A percentile compares a stretch with the other conserved stretches of the same genome.
phyloP scores from a whole-genome alignment of 805 yeast genomes.

The Metschnikowia orientalis region DNA sequence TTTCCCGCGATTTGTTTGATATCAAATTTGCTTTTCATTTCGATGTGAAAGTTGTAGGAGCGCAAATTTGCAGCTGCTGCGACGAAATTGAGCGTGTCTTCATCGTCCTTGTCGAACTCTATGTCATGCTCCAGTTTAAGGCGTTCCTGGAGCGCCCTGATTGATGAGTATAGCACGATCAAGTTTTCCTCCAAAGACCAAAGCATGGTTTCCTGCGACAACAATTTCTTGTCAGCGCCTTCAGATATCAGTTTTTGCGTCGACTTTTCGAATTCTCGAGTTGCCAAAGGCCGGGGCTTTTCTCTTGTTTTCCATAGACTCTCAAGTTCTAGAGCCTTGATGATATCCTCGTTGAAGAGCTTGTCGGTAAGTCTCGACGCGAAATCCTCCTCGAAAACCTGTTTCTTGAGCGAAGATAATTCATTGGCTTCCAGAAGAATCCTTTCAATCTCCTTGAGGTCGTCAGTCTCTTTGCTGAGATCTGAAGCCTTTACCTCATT shows the following conservation, averaged over 20 bases:
- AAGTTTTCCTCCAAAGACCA: slow-evolving; percentile 68
- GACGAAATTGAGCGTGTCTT: slow-evolving; percentile 84
- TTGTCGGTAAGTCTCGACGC: slow-evolving; percentile 48
- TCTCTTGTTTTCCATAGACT: slow-evolving; percentile 72
- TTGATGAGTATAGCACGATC: slow-evolving; percentile 49
- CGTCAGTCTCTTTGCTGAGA: slow-evolving; percentile 50
- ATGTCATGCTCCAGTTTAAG: slow-evolving; percentile 34
- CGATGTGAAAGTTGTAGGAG: slow-evolving; percentile 65
- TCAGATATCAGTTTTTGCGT: slow-evolving; percentile 13
- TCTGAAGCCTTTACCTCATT: slow-evolving; percentile 19
- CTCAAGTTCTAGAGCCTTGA: slow-evolving; percentile 63
- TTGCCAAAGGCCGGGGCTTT: slow-evolving; percentile 62
- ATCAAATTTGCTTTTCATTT: slow-evolving; percentile 72
- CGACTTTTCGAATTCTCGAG: slow-evolving; percentile 14
- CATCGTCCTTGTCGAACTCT: slow-evolving; percentile 92
- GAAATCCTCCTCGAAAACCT: slow-evolving; percentile 19
- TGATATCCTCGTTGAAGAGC: slow-evolving; percentile 71
- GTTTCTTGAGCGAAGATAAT: slow-evolving; percentile 35
- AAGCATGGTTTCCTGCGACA: slow-evolving; percentile 35
- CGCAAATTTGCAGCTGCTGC: slow-evolving; percentile 80
- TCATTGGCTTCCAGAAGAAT: slow-evolving; percentile 67
- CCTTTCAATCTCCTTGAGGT: slow-evolving; percentile 59
- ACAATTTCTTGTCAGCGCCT: slow-evolving; percentile 21
- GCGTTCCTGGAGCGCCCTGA: slow-evolving; percentile 49
- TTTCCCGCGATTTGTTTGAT: slow-evolving; percentile 95